Percentiles rank a stretch among this genome's conserved stretches.
Conservation (phyloP, 2,329 filamentous ascomycete genomes). For the Periconia sp. region DNA sequence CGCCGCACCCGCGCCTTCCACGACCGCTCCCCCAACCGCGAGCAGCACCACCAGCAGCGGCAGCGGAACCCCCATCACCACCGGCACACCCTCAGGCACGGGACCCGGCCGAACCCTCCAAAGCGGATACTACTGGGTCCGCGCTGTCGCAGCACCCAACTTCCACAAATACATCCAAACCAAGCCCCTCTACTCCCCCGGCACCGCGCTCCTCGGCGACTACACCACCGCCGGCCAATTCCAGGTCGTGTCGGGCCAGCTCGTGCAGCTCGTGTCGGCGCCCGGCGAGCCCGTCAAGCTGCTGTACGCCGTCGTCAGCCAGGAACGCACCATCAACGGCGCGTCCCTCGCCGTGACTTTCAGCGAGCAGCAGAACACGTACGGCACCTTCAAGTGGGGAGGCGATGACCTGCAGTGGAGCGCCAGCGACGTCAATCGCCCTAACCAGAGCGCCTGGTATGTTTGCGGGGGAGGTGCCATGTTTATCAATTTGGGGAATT, state of each 20-base stretch:
- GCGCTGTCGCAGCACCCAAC: constrained; percentile 59
- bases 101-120: constrained; percentile 52
- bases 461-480: constrained; percentile 56
- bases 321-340: constrained; percentile 31
- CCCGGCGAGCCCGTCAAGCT: constrained; percentile 49
- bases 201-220: constrained; percentile 54
- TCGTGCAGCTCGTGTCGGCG: constrained; percentile 56
- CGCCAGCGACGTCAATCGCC: constrained; percentile 51
- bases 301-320: constrained; percentile 35
- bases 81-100: constrained; percentile 27
- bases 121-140: constrained; percentile 59
- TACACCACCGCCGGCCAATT: constrained; percentile 61
- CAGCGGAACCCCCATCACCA: constrained; percentile 17
- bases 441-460: constrained; percentile 61
- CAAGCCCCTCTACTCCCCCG: constrained; percentile 42
- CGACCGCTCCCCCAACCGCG: constrained; percentile 14
- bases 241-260: constrained; percentile 58
- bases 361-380: constrained; percentile 53
- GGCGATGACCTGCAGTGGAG: constrained; percentile 62
- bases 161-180: constrained; percentile 50
- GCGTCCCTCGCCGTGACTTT: constrained; percentile 55
- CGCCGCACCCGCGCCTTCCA: constrained; percentile 18
- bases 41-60: constrained; percentile 11
- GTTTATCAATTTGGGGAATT: constrained; percentile 63
- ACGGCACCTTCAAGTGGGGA: constrained; percentile 59